Conservation (phyloP, 371 early-diverging fungal genomes). For the Mortierella sp. region DNA sequence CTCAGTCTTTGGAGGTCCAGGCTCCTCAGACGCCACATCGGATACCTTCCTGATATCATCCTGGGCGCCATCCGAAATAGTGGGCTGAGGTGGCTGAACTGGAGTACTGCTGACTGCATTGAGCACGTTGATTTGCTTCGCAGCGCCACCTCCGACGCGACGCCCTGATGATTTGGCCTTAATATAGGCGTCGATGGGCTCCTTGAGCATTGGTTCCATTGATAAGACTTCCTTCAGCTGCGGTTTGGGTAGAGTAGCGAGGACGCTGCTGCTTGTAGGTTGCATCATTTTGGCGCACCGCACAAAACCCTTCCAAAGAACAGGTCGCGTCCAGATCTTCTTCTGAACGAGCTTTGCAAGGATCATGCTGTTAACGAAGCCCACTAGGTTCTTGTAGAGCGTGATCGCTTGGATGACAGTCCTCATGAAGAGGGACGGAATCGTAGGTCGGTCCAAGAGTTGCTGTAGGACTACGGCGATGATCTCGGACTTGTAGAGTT, state of each 20-base stretch:
- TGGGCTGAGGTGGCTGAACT: not conserved
- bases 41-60: conserved; percentile 10
- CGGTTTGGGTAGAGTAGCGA: conserved; percentile 65
- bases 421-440: conserved; percentile 79
- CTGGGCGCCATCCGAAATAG: not conserved
- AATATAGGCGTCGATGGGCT: conserved; percentile 58
- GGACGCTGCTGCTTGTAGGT: conserved; percentile 63
- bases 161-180: conserved; percentile 51
- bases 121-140: conserved; percentile 46
- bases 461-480: conserved; percentile 74
- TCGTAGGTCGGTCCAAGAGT: conserved; percentile 69
- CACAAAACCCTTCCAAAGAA: conserved; percentile 87
- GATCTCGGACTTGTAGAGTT: conserved; percentile 74
- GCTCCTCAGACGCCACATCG: not conserved
- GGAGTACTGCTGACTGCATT: conserved; percentile 16
- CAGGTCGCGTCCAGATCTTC: conserved; percentile 75
- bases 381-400: conserved; percentile 65
- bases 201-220: conserved; percentile 61
- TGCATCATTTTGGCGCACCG: conserved; percentile 67
- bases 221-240: conserved; percentile 69
- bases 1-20: not conserved
- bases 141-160: conserved; percentile 46
- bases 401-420: conserved; percentile 81
- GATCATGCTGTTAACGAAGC: conserved; percentile 66
- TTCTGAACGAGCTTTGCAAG: conserved; percentile 69